A percentile compares a stretch with the other conserved stretches of the same genome.
Evolutionary conservation across 768 basidiomycete genomes (phyloP).

Genomic region (Pulveroboletus sp.): DNA sequence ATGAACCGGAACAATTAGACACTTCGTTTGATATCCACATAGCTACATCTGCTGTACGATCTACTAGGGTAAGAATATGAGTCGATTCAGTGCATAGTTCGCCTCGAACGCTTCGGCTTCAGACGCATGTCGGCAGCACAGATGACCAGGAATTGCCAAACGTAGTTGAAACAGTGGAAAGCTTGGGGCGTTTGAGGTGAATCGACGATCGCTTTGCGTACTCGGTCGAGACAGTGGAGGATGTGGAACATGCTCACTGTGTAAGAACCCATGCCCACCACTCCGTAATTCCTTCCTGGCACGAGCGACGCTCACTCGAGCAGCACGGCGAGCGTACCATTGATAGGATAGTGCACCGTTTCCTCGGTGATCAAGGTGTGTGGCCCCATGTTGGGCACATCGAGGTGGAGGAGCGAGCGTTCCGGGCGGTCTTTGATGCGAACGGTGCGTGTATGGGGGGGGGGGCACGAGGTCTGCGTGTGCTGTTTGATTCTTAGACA

Average conservation of each 20-base stretch:
- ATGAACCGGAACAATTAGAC: background rate
- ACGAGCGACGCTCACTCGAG: constrained; percentile 24
- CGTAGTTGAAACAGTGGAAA: constrained; percentile 38
- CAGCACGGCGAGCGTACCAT: constrained; percentile 20
- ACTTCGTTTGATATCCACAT: background rate
- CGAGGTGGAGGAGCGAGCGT: constrained; percentile 15
- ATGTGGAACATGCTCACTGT: constrained; percentile 36
- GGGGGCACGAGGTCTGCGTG: too few species aligned
- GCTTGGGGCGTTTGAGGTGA: background rate
- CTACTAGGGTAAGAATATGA: constrained; percentile 8
- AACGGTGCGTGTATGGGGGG: constrained; percentile 1
- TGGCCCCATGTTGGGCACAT: background rate
- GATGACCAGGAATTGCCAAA: constrained; percentile 35
- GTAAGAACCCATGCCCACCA: constrained; percentile 14
- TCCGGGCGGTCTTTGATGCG: constrained; percentile 7
- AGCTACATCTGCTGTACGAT: background rate
- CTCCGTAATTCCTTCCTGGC: constrained; percentile 14
- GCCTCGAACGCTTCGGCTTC: constrained; percentile 23
- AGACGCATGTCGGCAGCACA: constrained; percentile 34
- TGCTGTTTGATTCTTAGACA: background rate
- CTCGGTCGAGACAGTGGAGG: constrained; percentile 36
- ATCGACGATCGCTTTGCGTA: constrained; percentile 25
- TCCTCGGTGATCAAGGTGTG: constrained; percentile 21
- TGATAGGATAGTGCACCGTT: constrained; percentile 19
- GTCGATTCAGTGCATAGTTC: constrained; percentile 19